Percentiles rank a stretch among this genome's conserved stretches.
These are phyloP conservation scores for Diospyros lotus DNA, from an alignment of 148 eudicot genomes.

Conservation along the genomic window DNA sequence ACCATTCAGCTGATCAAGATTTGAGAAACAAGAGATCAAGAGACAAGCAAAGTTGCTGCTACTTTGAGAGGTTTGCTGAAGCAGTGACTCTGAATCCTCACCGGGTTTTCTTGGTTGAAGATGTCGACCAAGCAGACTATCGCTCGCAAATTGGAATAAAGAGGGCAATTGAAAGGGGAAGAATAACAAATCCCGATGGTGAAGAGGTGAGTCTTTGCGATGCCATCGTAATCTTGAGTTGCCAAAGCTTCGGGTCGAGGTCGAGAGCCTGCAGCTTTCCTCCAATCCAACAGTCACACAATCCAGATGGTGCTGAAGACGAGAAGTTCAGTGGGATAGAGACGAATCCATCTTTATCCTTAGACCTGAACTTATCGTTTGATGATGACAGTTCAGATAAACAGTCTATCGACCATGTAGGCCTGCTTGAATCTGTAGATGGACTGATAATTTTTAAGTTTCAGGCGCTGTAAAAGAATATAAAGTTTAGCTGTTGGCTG, in stretches of 20 bases:
- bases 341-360: conserved; percentile 38
- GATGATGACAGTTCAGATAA: conserved; percentile 32
- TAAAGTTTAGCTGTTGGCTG: background rate
- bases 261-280: conserved; percentile 60
- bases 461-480: conserved; percentile 19
- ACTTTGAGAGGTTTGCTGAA: conserved; percentile 45
- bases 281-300: conserved; percentile 24
- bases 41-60: conserved; percentile 59
- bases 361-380: conserved; percentile 72
- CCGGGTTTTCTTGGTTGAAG: conserved; percentile 79
- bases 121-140: conserved; percentile 65
- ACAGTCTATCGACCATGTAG: conserved; percentile 45
- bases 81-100: conserved; percentile 49
- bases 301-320: conserved; percentile 23
- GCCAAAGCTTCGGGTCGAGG: conserved; percentile 54
- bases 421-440: conserved; percentile 65
- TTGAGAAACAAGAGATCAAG: conserved; percentile 56
- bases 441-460: conserved; percentile 45
- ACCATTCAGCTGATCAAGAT: conserved; percentile 37
- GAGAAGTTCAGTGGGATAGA: background rate
- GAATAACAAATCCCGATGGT: conserved; percentile 30
- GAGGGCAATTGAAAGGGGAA: conserved; percentile 73
- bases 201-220: conserved; percentile 60
- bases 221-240: conserved; percentile 67
- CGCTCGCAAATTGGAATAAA: conserved; percentile 61